A percentile compares a stretch with the other conserved stretches of the same genome.
phyloP scores from a whole-genome alignment of 768 basidiomycete species.

The Tulasnella sp. region DNA sequence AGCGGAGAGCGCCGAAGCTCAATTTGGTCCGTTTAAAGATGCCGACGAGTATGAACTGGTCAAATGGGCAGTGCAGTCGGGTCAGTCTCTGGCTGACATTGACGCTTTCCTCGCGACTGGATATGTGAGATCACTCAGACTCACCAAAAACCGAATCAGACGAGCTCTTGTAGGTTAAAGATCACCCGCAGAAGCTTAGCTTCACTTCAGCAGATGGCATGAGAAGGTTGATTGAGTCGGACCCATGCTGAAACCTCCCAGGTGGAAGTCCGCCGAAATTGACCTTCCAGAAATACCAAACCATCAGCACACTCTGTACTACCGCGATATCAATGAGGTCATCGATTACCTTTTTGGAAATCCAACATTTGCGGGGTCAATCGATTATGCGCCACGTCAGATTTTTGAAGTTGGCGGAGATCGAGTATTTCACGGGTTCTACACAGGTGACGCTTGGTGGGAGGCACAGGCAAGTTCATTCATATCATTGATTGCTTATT shows the following conservation, averaged over 20 bases:
- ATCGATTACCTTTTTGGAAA: not conserved
- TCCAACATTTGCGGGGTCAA: not conserved
- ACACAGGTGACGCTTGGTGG: not conserved
- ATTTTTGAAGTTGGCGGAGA: not conserved
- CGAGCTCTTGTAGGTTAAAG: not conserved
- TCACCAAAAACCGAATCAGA: not conserved
- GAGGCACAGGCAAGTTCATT: not conserved
- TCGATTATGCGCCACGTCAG: not conserved
- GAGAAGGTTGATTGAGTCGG: not conserved
- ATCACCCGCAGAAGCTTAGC: not conserved
- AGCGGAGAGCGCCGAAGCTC: not conserved
- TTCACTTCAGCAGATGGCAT: not conserved
- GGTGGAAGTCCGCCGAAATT: not conserved
- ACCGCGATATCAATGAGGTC: not conserved
- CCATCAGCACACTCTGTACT: not conserved
- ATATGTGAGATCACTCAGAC: not conserved
- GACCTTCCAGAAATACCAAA: not conserved
- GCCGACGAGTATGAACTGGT: not conserved
- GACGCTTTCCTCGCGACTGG: not conserved
- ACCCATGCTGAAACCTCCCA: not conserved
- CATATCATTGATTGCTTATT: not conserved
- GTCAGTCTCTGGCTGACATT: not conserved
- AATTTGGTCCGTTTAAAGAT: not conserved
- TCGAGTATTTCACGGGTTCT: not conserved
- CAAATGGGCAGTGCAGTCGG: not conserved